Evolutionary conservation across 805 yeast genomes (phyloP), one percentile per base, ranked within the genome.

Genomic region (Candida morakotiae): DNA sequence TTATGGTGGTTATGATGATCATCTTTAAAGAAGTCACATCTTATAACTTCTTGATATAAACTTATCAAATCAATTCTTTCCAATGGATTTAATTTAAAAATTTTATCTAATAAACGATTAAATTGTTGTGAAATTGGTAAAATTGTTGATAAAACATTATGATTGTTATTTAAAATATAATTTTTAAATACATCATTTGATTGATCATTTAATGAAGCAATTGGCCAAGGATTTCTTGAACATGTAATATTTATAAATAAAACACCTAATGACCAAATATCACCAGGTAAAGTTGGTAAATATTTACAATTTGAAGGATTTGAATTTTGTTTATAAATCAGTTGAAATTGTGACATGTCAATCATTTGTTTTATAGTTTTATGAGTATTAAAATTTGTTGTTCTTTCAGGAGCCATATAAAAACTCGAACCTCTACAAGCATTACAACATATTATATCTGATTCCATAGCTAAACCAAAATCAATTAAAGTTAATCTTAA

Each of bases 321-420:
- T 22, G 47, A 36, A n/a, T 34, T 34, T 25, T 20, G 23, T 10
- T 34, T 18, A n/a, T 25, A 26, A 24, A 44, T 31, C 5, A 50
- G 35, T 35, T 41, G 32, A 43, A 49, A 60, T 40, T 51, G 64
- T 42, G 39, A 46, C 52, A 63, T 51, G 42, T 64, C 58, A n/a
- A 63, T 42, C n/a, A 53, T 36, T 16, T 55, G 43, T 28, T 50
- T 43, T 31, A 60, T 56, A 14, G 50, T 38, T 23, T 44, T 45
- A 43, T 59, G 54, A 36, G 63, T 60, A 42, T 58, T 52, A 32
- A 64, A 70, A 46, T 75, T 72, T 15, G 67, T 61, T n/a, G 79
- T 57, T 53, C 93, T 64, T 57, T 88, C 96, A 6, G 96, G 96
- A 0, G 96, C 84, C 96, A 89, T 88, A 62, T 88, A 88, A 59